Base-by-base conservation (phyloP, 192 early-diverging fungal species). In the Podila clonocystis region DNA sequence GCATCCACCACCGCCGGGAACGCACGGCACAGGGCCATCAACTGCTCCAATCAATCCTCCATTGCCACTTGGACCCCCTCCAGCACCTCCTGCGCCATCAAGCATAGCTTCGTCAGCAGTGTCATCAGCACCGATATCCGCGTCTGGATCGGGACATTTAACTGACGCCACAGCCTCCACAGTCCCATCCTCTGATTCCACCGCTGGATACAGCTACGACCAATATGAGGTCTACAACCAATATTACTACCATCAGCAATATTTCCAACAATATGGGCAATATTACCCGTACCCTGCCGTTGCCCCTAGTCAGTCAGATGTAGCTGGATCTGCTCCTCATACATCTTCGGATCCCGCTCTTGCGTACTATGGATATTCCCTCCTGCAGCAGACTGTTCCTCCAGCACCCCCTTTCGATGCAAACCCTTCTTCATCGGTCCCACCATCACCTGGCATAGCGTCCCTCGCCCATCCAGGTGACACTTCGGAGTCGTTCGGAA, bases 161-260 rank as follows among this genome's bases (percentile, higher is more conserved):
- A 17, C 41, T 3, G 41, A 45, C 41, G 11, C 41, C 3, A 15
- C 15, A 15, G 41, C 41, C 41, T 15, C 15, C 41, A 15, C 1
- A 15, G 50, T 55, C 22, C 17, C 82, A 55, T 26, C 61, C 5
- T 15, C 70, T n/a, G 45, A 28, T 24, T 9, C 65, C 5, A 30
- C 74, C 17, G 22, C 58, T 30, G 77, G 45, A 19, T 80, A 72
- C 22, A 67, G 65, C 28, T 80, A 80, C 36, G 77, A 80, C 30
- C 75, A 79, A 36, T 80, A 80, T 26, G 71, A 80, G 31, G 77
- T 71, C 31, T 80, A 80, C 49, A 73, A 72, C 48, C 77, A 80
- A 48, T 80, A 80, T 22, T 80, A 80, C 33, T 73, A 80, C 38
- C 77, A 80, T 26, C 77, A 80, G 38, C 77, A 80, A 33, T 80